Evolutionary conservation across 129 eudicot species (phyloP).

Genomic region (Tagetes patula): DNA sequence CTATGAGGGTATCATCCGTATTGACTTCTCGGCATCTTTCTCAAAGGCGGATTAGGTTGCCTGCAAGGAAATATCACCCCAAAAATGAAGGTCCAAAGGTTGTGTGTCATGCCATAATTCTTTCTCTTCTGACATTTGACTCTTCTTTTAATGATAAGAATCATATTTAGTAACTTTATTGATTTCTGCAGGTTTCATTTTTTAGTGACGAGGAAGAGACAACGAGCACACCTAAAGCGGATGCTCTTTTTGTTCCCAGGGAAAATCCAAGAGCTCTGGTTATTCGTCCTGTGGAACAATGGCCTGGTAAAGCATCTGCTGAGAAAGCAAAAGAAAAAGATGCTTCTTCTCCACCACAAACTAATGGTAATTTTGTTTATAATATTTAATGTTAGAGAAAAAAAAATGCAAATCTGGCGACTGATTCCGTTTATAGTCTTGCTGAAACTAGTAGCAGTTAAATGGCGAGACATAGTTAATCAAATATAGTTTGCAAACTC

Average conservation of each 20-base stretch:
- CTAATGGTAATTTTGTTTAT: slow-evolving; percentile 51
- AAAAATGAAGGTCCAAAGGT: slow-evolving; percentile 85
- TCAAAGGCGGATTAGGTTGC: slow-evolving; percentile 83
- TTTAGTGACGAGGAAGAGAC: slow-evolving; percentile 86
- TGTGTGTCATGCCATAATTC: not conserved
- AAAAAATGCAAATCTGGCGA: not conserved
- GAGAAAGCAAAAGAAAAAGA: slow-evolving; percentile 50
- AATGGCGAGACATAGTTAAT: too few relatives aligned
- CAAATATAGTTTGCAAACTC: too few relatives aligned
- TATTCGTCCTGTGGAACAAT: slow-evolving; percentile 83
- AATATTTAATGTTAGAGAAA: too few relatives aligned
- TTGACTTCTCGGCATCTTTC: slow-evolving; percentile 93
- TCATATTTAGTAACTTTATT: slow-evolving; percentile 8
- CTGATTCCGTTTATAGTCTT: not conserved
- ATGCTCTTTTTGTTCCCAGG: slow-evolving; percentile 89
- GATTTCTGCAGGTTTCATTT: slow-evolving; percentile 65
- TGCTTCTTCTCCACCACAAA: slow-evolving; percentile 38
- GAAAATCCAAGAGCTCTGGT: slow-evolving; percentile 97
- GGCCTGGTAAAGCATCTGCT: slow-evolving; percentile 56
- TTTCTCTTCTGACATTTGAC: not conserved
- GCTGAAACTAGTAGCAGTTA: not conserved
- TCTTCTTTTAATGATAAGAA: not conserved
- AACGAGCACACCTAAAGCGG: slow-evolving; percentile 90
- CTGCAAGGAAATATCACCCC: slow-evolving; percentile 91
- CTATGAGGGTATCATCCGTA: slow-evolving; percentile 76